phyloP scores from a whole-genome alignment of 2,329 filamentous ascomycete species.

The Zasmidium cellare region DNA sequence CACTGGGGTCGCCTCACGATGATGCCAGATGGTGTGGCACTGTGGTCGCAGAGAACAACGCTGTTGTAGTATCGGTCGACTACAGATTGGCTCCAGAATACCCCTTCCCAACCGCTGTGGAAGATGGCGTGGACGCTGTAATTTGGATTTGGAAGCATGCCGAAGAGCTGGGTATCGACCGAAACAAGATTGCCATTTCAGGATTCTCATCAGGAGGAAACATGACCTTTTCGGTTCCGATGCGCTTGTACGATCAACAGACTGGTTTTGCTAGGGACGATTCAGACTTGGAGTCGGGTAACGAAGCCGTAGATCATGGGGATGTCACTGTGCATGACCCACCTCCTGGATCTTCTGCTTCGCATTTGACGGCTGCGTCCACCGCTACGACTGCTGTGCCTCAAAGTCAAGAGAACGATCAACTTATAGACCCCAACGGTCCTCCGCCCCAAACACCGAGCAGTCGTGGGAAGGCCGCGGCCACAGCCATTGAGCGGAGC shows the following conservation, averaged over 20 bases:
- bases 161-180: conserved; percentile 57
- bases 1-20: conserved; percentile 59
- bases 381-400: conserved; percentile 22
- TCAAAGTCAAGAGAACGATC: conserved; percentile 5
- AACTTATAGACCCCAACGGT: conserved; percentile 11
- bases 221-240: conserved; percentile 61
- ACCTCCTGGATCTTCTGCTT: conserved; percentile 5
- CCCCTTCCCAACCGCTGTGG: conserved; percentile 63
- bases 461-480: conserved; percentile 9
- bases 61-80: conserved; percentile 61
- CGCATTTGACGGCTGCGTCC: conserved; percentile 12
- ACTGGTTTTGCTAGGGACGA: conserved; percentile 29
- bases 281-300: neutral
- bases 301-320: neutral
- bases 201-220: conserved; percentile 66
- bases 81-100: conserved; percentile 63
- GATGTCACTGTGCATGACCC: neutral
- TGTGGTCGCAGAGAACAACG: conserved; percentile 56
- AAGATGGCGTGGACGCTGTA: conserved; percentile 63
- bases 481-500: conserved; percentile 10
- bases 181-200: conserved; percentile 57
- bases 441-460: conserved; percentile 11
- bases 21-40: conserved; percentile 61
- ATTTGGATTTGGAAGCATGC: conserved; percentile 59
- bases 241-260: conserved; percentile 55